Evolutionary conservation across 345 rosid genomes (phyloP), one percentile per base, ranked within the genome.

Genomic region (Aquilaria yunnanensis): DNA sequence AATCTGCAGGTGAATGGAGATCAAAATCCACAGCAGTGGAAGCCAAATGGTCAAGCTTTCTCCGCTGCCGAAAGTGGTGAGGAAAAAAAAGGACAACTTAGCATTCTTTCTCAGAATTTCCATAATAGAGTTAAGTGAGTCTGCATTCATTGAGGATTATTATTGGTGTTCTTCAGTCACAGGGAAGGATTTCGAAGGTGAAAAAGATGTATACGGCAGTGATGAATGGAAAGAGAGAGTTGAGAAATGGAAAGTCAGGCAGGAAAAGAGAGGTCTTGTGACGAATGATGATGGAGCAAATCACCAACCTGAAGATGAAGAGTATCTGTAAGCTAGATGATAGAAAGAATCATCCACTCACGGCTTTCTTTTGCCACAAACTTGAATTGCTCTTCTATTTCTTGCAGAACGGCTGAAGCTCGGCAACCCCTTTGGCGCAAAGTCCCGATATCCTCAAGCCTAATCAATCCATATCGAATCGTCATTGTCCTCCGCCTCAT

Each of bases 191-290:
- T 68, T 88, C 47, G 96, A 93, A 65, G 92, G 75, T 31, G 96
- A 90, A 8, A 88, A 79, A 76, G 98, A 89, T 53, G 65, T 63
- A 6, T 81, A 77, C 67, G 85, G 81, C 62, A 87, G 80, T 50
- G 88, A 79, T 0, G 97, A 94, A 72, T 94, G 99, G 99, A 79
- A 90, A 72, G 97, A 94, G 51, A 78, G 99, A 71, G 86, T 94
- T 0, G 95, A 90, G 73, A 90, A 90, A 63, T 93, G 97, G 97
- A 90, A 93, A 80, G 67, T 79, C 11, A 80, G 87, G 74, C 99
- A 90, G 73, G 96, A 94, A 71, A 94, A 94, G 77, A 75, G 90
- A 81, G 97, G 99, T 55, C 60, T 94, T 12, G 77, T 86, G 23
- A 66, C 71, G 70, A 86, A 90, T 63, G 84, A 75, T 46, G 89